These are phyloP conservation scores for Backusella australiensis DNA, from an alignment of 192 early-diverging fungal species.

Conservation along the genomic window DNA sequence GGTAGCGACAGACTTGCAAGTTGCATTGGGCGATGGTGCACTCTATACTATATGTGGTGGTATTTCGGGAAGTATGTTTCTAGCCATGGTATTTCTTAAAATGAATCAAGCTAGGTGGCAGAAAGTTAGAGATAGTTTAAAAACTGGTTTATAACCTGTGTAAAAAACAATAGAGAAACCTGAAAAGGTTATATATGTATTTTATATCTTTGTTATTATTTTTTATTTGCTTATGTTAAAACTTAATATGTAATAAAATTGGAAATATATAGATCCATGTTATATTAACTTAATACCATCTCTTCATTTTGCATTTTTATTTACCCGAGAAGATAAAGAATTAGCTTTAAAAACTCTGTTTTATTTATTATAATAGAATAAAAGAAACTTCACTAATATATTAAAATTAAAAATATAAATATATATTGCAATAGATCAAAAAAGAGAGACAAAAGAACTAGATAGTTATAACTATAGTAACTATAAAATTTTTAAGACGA, in stretches of 20 bases:
- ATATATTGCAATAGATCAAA: not conserved
- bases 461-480: not conserved
- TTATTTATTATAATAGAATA: not conserved
- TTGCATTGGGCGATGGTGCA: not conserved
- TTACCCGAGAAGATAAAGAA: not conserved
- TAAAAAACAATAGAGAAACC: not conserved
- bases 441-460: not conserved
- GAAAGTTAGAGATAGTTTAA: not conserved
- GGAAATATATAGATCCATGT: too few relatives aligned
- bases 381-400: slow-evolving; percentile 2
- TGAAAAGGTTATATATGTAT: not conserved
- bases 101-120: not conserved
- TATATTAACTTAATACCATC: too few relatives aligned
- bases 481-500: not conserved
- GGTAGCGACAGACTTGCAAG: not conserved
- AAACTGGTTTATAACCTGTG: not conserved
- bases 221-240: not conserved
- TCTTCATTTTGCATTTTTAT: not conserved
- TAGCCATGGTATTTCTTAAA: not conserved
- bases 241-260: not conserved
- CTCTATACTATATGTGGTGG: not conserved
- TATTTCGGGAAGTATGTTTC: not conserved
- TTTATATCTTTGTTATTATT: not conserved
- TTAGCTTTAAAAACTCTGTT: not conserved
- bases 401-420: slow-evolving; percentile 6